Base-by-base conservation (phyloP, 805 yeast species). In the Yamadazyma laniorum region DNA sequence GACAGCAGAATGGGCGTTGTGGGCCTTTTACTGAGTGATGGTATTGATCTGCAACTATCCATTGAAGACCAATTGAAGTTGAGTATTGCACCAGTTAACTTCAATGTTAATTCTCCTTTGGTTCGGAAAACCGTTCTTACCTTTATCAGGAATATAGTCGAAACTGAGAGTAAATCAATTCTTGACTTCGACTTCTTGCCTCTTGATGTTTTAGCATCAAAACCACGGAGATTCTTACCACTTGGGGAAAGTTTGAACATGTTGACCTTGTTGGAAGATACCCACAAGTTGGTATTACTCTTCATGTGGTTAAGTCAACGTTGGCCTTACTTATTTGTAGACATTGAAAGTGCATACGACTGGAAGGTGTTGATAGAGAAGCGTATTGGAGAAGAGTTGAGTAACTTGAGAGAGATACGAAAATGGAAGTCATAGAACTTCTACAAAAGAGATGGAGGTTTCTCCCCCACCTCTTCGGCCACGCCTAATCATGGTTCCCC, bases 291-390 rank as follows among this genome's bases (percentile, higher is more conserved):
- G 31, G 70, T 86, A 13, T 72, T 80, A 48, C 61, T 85, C 5
- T 91, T 78, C 53, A 65, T 87, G 54, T 91, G 99, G 99, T 67
- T 91, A 44, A 74, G 85, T 38, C 90, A 86, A 56, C 68, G 97
- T 52, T 91, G 83, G 67, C 95, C 97, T 1, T 79, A 82, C 21
- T 72, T 79, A 35, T 86, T 89, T 50, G 75, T 84, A 13, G 96
- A 88, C 57, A 68, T 79, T 12, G 85, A 81, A 42, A 75, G 87
- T 32, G 95, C 95, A 0, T 56, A 60, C 17, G 85, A 84, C 39
- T 59, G 87, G 50, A 85, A 85, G 55, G 65, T 75, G 19, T 61
- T 85, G 43, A 78, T 88, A 36, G 96, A 90, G 53, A 69, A 66
- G 43, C 61, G 77, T 36, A 79, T 82, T 29, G 67, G 69, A 42